Evolutionary conservation across 2,329 filamentous ascomycete species (phyloP).

Genomic region (Curvularia verruculosa): DNA sequence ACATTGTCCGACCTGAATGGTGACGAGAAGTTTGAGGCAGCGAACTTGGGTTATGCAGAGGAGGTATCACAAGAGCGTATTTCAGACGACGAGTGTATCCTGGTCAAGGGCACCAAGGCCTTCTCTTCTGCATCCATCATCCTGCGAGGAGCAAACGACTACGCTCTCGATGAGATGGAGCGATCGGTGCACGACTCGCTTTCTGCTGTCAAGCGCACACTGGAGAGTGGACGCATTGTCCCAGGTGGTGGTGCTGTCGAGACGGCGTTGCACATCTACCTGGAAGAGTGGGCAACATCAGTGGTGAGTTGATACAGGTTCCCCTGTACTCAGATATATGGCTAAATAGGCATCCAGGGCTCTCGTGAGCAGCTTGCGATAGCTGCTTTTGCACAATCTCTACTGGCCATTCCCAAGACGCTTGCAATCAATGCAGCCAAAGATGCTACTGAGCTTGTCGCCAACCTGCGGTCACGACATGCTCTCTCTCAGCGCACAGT

Average conservation of each 20-base stretch:
- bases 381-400: slow-evolving; percentile 92
- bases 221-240: slow-evolving; percentile 96
- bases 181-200: slow-evolving; percentile 96
- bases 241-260: slow-evolving; percentile 96
- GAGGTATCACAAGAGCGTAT: slow-evolving; percentile 98
- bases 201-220: slow-evolving; percentile 93
- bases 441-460: slow-evolving; percentile 92
- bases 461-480: slow-evolving; percentile 91
- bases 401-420: slow-evolving; percentile 94
- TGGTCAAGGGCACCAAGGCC: slow-evolving; percentile 93
- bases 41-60: slow-evolving; percentile 87
- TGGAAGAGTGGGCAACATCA: slow-evolving; percentile 97
- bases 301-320: slow-evolving; percentile 64
- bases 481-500: slow-evolving; percentile 86
- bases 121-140: slow-evolving; percentile 96
- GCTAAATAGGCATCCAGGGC: slow-evolving; percentile 55
- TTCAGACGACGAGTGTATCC: slow-evolving; percentile 97
- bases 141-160: slow-evolving; percentile 93
- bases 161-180: slow-evolving; percentile 98
- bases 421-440: slow-evolving; percentile 96
- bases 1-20: slow-evolving; percentile 96
- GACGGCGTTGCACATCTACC: slow-evolving; percentile 98
- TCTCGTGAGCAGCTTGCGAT: slow-evolving; percentile 98
- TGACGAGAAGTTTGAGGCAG: slow-evolving; percentile 93
- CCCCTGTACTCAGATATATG: background rate